Evolutionary conservation across 257 asterid genomes (phyloP).

Genomic region (Linaria vulgaris): DNA sequence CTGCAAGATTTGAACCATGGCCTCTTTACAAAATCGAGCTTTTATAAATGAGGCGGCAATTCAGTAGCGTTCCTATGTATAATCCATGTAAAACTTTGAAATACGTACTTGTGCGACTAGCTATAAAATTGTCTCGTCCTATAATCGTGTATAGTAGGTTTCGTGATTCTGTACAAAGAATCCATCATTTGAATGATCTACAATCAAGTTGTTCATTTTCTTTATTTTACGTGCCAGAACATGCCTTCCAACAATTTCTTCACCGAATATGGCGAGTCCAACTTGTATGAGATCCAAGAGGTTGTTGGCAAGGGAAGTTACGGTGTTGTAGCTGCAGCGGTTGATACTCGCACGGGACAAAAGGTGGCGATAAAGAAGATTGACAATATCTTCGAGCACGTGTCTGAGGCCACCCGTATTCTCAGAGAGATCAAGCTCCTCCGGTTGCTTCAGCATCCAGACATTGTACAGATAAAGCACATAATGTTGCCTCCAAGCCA

Average conservation of each 20-base stretch:
- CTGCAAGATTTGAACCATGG: no score
- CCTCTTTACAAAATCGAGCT: no score
- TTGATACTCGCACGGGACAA: constrained; percentile 76
- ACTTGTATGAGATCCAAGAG: constrained; percentile 64
- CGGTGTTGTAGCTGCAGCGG: constrained; percentile 79
- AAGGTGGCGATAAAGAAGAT: constrained; percentile 81
- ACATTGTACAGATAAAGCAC: constrained; percentile 73
- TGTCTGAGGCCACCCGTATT: constrained; percentile 71
- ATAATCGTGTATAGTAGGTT: not conserved
- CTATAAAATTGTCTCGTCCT: not conserved
- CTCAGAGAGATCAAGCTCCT: constrained; percentile 82
- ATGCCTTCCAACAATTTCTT: constrained; percentile 64
- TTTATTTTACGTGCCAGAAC: constrained; percentile 27
- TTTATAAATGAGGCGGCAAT: no score
- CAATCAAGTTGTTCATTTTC: not conserved
- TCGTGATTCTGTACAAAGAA: not conserved
- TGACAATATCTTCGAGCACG: constrained; percentile 70
- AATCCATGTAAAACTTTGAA: not conserved
- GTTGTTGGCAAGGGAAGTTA: constrained; percentile 87
- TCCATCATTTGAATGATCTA: no score
- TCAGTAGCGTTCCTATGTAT: not conserved
- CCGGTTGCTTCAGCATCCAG: constrained; percentile 66
- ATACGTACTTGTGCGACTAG: no score
- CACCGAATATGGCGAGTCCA: constrained; percentile 78
- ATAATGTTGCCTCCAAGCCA: constrained; percentile 73